Base-by-base conservation (phyloP, 2,329 filamentous ascomycete genomes). In the Zarea fungicola region DNA sequence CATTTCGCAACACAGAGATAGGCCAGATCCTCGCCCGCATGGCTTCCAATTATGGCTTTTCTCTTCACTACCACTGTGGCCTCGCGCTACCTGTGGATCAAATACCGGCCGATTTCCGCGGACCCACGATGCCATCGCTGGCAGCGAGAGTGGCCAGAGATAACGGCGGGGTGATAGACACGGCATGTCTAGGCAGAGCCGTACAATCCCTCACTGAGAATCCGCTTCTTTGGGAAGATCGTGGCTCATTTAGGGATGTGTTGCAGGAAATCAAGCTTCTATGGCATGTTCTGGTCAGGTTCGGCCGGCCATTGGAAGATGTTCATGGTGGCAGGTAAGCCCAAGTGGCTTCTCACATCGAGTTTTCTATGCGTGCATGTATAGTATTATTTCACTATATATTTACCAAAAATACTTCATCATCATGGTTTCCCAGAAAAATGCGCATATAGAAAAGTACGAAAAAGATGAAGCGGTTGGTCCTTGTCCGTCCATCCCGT, bases 41-140 rank as follows among this genome's bases (percentile, higher is more conserved):
- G 10, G 35, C 49, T 21, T 28, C 48, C n/a, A 47, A 32, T 28
- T 55, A 53, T 25, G 45, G 45, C 2, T 57, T 57, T 36, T 50
- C 48, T 3, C 23, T 56, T 10, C n/a, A 31, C 13, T 52, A 42
- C 21, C 52, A 52, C 32, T 16, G 40, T 10, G 52, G 56, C 8
- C 56, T 53, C 14, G 35, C 34, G 14, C 5, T 57, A 18, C 13
- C 16, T 13, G 35, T 37, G 19, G 41, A 40, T 3, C 7, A 22
- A 8, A 19, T 56, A 14, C 55, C 56, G 19, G 3, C 14, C 9
- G 50, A 58, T 29, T 58, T 55, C 23, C 41, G 55, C 10, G 56
- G 55, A 3, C 54, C 56, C 16, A 53, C 49, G 7, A 54, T 58
- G 53, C 53, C 52, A 7, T 52, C 51, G 2, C 31, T 56, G 6